phyloP scores from a whole-genome alignment of 345 rosid genomes.

The Populus deltoides region DNA sequence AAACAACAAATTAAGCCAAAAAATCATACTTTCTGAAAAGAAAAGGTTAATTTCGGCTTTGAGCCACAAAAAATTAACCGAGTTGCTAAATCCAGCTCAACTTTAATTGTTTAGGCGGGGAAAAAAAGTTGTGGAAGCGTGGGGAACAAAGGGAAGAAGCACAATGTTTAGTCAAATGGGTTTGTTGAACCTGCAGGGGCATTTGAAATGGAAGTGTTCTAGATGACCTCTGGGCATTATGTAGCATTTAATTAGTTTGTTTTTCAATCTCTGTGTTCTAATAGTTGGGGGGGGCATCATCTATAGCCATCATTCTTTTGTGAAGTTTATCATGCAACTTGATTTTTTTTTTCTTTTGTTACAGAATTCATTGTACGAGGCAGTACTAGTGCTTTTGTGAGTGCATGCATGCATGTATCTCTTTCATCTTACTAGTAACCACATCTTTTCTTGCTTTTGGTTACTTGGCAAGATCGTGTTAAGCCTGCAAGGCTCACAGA shows the following conservation, averaged over 20 bases:
- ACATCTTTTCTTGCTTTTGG: neutral
- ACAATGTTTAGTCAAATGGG: constrained; percentile 3
- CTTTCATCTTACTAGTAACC: neutral
- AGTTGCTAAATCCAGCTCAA: too few relatives aligned
- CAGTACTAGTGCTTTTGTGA: neutral
- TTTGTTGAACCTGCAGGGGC: neutral
- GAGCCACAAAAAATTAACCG: neutral
- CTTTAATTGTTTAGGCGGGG: too few relatives aligned
- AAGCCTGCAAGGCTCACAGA: neutral
- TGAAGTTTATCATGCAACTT: neutral
- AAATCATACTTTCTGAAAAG: neutral
- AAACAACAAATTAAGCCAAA: too few relatives aligned
- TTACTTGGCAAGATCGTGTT: neutral
- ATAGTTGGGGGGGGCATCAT: neutral
- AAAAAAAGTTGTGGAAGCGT: too few relatives aligned
- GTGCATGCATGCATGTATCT: neutral
- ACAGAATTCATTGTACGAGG: constrained; percentile 15
- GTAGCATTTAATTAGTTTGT: neutral
- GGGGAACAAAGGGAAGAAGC: too few relatives aligned
- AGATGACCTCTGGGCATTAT: neutral
- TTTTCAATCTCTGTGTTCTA: neutral
- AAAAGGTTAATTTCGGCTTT: neutral
- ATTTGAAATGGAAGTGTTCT: too few relatives aligned
- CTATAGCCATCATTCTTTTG: neutral
- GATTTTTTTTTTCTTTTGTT: neutral